A percentile compares a stretch with the other conserved stretches of the same genome.
Conservation (phyloP, 805 yeast genomes). For the Starmerella stigmatis region DNA sequence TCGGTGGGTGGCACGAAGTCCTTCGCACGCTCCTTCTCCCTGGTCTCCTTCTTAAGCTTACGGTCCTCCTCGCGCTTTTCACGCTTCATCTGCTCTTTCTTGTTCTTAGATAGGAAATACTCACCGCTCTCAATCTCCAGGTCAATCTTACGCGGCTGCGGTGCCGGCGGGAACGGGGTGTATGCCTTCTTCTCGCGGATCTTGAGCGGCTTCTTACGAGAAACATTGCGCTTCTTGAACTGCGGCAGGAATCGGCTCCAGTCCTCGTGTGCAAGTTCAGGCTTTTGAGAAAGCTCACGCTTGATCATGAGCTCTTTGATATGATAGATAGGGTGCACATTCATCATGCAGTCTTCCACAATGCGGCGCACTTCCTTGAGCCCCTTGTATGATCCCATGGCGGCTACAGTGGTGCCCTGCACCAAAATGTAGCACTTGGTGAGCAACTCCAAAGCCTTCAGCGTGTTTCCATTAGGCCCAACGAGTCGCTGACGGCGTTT, state of each 20-base stretch:
- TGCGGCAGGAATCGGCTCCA: constrained; percentile 95
- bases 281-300: constrained; percentile 87
- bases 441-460: constrained; percentile 85
- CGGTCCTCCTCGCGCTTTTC: constrained; percentile 74
- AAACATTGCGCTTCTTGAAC: constrained; percentile 92
- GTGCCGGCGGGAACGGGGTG: constrained; percentile 99
- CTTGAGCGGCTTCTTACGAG: constrained; percentile 76
- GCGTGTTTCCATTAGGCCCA: constrained; percentile 94
- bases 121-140: constrained; percentile 97
- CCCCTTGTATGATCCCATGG: constrained; percentile 94
- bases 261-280: constrained; percentile 89
- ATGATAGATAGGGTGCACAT: constrained; percentile 94
- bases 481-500: constrained; percentile 93
- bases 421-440: constrained; percentile 94
- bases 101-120: constrained; percentile 81
- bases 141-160: constrained; percentile 93
- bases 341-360: constrained; percentile 95
- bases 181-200: constrained; percentile 62
- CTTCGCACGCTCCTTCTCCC: constrained; percentile 59
- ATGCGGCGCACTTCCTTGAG: constrained; percentile 84
- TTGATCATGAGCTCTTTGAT: constrained; percentile 96
- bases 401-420: constrained; percentile 94
- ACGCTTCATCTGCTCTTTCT: constrained; percentile 59
- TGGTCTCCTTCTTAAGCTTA: constrained; percentile 53
- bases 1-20: constrained; percentile 85